Conservation (phyloP, 2,329 filamentous ascomycete species). For the Zopfia rhizophila region DNA sequence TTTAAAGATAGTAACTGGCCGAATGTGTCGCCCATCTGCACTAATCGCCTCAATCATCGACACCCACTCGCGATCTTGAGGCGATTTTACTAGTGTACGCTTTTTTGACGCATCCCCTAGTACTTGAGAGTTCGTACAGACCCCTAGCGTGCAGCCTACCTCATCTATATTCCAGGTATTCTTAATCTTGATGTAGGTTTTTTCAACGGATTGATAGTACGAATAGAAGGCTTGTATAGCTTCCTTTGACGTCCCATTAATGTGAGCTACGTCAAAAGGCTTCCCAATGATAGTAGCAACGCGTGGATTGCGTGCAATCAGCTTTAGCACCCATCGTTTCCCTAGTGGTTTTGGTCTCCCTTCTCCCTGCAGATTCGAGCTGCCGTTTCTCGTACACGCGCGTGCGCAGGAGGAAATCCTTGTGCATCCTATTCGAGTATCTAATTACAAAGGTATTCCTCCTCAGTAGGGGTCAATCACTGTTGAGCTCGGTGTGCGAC, state of each 20-base stretch:
- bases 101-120: conserved; percentile 20
- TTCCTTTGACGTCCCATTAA: no score
- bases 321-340: conserved; percentile 23
- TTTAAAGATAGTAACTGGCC: conserved; percentile 26
- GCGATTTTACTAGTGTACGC: conserved; percentile 26
- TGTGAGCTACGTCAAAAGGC: no score
- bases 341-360: conserved; percentile 18
- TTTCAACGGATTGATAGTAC: conserved; percentile 24
- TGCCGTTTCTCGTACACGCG: conserved; percentile 25
- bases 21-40: conserved; percentile 14
- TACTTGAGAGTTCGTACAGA: no score
- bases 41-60: conserved; percentile 25
- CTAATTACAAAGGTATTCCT: conserved; percentile 26
- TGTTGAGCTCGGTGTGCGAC: conserved; percentile 24
- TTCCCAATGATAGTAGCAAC: conserved; percentile 24
- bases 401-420: conserved; percentile 19
- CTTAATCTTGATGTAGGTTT: conserved; percentile 16
- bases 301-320: conserved; percentile 24
- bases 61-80: conserved; percentile 30
- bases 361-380: conserved; percentile 23
- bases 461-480: conserved; percentile 24
- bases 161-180: conserved; percentile 29
- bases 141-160: conserved; percentile 18
- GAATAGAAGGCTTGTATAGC: conserved; percentile 19
- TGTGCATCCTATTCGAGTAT: conserved; percentile 28